These are phyloP conservation scores for Tetrapyrgos nigripes DNA, from an alignment of 1,284 basidiomycete genomes.

Conservation along the genomic window DNA sequence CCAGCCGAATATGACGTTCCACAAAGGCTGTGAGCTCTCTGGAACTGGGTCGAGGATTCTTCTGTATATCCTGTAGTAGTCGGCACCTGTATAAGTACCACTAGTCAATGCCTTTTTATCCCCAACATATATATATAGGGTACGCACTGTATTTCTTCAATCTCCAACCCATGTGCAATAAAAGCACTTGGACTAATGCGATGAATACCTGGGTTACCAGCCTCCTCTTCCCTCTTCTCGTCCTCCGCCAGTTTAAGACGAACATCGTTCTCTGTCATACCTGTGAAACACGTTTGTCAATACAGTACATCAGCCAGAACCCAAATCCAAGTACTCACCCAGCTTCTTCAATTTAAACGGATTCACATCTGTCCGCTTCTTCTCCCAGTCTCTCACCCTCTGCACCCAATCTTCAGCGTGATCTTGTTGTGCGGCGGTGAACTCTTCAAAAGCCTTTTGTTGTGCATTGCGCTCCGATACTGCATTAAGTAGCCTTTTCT, in stretches of 20 bases:
- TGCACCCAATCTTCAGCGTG: conserved; percentile 21
- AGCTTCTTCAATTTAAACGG: conserved; percentile 23
- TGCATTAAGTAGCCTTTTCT: not conserved
- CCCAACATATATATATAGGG: not conserved
- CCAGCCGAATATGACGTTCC: not conserved
- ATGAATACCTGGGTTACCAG: conserved; percentile 5
- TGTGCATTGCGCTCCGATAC: not conserved
- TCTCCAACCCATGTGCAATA: not conserved
- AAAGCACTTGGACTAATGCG: conserved; percentile 9
- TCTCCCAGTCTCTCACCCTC: conserved; percentile 31
- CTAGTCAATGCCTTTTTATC: not conserved
- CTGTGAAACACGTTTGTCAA: not conserved
- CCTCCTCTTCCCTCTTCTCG: conserved; percentile 2
- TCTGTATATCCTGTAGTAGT: not conserved
- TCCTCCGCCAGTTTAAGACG: conserved; percentile 9
- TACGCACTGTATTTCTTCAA: conserved; percentile 17
- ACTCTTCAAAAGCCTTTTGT: not conserved
- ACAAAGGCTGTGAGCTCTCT: not conserved
- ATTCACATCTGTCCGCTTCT: conserved; percentile 22
- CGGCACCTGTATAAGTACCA: not conserved
- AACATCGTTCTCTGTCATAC: conserved; percentile 10
- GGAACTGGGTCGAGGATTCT: not conserved
- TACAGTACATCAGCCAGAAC: not conserved
- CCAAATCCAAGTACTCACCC: not conserved
- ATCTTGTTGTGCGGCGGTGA: not conserved